Conservation (phyloP, 2,329 filamentous ascomycete genomes). For the Geosmithia morbida region DNA sequence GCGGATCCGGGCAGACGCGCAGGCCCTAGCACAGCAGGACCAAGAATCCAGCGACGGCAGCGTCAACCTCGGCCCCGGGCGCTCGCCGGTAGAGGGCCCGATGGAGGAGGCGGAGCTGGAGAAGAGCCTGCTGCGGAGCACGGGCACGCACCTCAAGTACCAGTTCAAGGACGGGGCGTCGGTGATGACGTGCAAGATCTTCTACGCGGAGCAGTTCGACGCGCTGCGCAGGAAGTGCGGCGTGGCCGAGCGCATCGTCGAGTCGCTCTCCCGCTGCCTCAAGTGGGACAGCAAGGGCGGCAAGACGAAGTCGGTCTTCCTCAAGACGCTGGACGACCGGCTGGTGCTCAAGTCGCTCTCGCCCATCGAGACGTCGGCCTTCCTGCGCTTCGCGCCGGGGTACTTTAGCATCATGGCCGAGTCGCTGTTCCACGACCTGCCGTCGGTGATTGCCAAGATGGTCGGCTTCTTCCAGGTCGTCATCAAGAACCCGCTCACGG, state of each 20-base stretch:
- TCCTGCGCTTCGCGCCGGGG: constrained; percentile 86
- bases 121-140: constrained; percentile 67
- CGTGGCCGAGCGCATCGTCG: constrained; percentile 83
- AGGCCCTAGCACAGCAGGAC: constrained; percentile 22
- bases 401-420: constrained; percentile 98
- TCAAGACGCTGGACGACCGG: constrained; percentile 91
- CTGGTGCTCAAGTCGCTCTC: constrained; percentile 88
- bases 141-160: constrained; percentile 89
- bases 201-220: constrained; percentile 96
- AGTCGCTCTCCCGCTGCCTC: constrained; percentile 85
- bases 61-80: neutral
- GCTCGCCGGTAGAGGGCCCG: constrained; percentile 18
- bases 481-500: constrained; percentile 87
- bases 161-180: constrained; percentile 91
- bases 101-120: constrained; percentile 58
- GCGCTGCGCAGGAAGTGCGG: constrained; percentile 86
- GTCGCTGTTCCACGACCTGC: constrained; percentile 85
- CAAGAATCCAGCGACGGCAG: neutral
- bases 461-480: constrained; percentile 94
- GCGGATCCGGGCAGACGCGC: constrained; percentile 42
- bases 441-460: constrained; percentile 98
- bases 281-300: constrained; percentile 98
- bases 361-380: constrained; percentile 82
- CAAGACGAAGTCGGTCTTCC: constrained; percentile 92
- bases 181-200: constrained; percentile 94